Evolutionary conservation across 139 green algal species (phyloP).

Genomic region (Chlorella sp.): DNA sequence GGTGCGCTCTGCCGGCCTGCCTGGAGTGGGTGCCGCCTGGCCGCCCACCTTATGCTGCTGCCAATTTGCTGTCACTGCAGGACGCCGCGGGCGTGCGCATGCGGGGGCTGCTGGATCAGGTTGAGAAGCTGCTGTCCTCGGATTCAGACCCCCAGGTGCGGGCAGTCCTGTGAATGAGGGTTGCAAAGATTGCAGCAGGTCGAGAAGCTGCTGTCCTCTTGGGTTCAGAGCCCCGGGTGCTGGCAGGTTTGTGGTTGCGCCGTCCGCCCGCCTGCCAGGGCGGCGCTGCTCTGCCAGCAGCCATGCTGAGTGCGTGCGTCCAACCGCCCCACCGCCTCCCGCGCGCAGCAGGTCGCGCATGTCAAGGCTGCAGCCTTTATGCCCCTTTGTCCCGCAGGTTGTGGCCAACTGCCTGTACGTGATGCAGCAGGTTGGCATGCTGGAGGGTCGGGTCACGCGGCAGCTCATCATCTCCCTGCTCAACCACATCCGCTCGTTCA

Average conservation of each 20-base stretch:
- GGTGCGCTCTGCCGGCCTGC: neutral
- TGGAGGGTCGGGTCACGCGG: constrained; percentile 27
- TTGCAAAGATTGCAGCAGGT: too few relatives aligned
- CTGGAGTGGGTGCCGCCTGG: neutral
- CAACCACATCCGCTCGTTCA: constrained; percentile 93
- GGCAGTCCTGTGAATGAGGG: constrained; percentile 55
- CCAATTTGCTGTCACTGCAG: neutral
- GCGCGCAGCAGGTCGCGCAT: too few relatives aligned
- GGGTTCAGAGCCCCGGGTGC: too few relatives aligned
- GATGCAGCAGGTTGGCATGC: constrained; percentile 61
- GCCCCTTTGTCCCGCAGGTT: constrained; percentile 61
- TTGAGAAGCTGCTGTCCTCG: constrained; percentile 69
- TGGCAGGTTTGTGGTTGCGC: too few relatives aligned
- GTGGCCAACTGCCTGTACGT: constrained; percentile 90
- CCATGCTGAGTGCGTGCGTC: too few relatives aligned
- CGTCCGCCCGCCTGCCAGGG: too few relatives aligned
- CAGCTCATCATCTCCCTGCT: constrained; percentile 87
- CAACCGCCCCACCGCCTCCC: too few relatives aligned
- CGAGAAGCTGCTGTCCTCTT: too few relatives aligned
- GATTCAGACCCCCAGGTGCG: constrained; percentile 88
- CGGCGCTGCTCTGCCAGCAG: too few relatives aligned
- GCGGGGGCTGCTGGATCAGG: constrained; percentile 59
- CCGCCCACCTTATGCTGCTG: neutral
- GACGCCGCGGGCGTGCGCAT: constrained; percentile 20
- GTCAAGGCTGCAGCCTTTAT: neutral